Base-by-base conservation (phyloP, 1,139 yeast species). In the Pneumocystis sp. region DNA sequence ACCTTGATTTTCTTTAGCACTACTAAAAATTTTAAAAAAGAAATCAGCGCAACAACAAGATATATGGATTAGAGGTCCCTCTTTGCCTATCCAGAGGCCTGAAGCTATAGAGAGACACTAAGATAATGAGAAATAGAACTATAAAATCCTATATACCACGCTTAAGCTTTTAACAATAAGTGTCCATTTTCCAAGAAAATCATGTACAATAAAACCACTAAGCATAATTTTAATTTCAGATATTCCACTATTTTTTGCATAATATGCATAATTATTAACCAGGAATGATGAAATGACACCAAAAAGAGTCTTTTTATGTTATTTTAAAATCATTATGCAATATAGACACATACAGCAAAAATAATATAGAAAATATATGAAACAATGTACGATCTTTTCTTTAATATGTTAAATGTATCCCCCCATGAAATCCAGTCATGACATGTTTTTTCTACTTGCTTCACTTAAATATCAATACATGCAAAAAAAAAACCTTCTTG, bases 1-100 rank as follows among this genome's bases (percentile, higher is more conserved):
- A 50, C 82, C 75, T 65, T 83, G 86, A 69, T 83, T 83, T 15
- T 76, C 73, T 66, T 79, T 74, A 66, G 82, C 82, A 69, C 77
- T 80, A 1, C 80, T 77, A 70, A 83, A 83, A 45, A 80, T 71
- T 61, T 87, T 76, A 61, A 84, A 77, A 6, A 81, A 73, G 57
- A 85, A 78, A 71, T 85, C 84, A 0, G 88, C 89, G 17, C 83
- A 84, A 69, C 86, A 82, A 0, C 87, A 81, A 0, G 89, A 87
- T 66, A 85, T 78, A 73, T 85, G 89, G 42, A 85, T 89, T 72
- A 82, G 84, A 0, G 89, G 89, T 8, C 61, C 61, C 70, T 85
- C 89, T 74, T 85, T 85, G 0, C 89, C 89, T 25, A 85, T 76
- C 19, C 84, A 77, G 76, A 85, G 76, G 0, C 89, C 89, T 0